phyloP scores from a whole-genome alignment of 2,329 filamentous ascomycete genomes.

The Colletotrichum shisoi region DNA sequence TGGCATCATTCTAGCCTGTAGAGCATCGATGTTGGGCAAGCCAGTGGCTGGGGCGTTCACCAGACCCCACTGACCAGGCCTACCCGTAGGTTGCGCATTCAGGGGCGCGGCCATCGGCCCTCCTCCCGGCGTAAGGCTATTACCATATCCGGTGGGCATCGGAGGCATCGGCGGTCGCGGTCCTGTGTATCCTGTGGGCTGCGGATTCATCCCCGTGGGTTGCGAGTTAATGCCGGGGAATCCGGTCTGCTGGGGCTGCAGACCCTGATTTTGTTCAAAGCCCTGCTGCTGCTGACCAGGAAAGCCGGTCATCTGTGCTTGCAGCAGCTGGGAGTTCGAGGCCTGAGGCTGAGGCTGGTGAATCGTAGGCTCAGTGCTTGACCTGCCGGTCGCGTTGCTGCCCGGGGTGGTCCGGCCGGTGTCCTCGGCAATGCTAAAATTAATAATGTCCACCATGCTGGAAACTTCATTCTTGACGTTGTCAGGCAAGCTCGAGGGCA shows the following conservation, averaged over 20 bases:
- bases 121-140: constrained; percentile 58
- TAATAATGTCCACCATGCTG: constrained; percentile 99
- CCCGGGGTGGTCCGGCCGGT: constrained; percentile 58
- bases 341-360: constrained; percentile 78
- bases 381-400: constrained; percentile 68
- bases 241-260: constrained; percentile 75
- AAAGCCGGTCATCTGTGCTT: constrained; percentile 74
- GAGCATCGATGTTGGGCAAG: constrained; percentile 89
- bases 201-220: constrained; percentile 68
- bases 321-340: constrained; percentile 72
- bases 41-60: constrained; percentile 92
- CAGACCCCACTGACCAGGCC: constrained; percentile 96
- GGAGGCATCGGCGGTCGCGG: constrained; percentile 83
- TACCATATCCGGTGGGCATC: constrained; percentile 72
- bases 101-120: constrained; percentile 75
- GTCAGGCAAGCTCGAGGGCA: constrained; percentile 80
- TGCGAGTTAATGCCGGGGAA: constrained; percentile 69
- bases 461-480: constrained; percentile 95
- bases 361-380: constrained; percentile 61
- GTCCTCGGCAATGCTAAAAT: constrained; percentile 87
- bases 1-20: constrained; percentile 96
- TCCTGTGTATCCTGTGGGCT: constrained; percentile 81
- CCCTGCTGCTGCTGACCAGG: constrained; percentile 64
- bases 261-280: constrained; percentile 65
- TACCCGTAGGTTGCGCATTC: constrained; percentile 92